Conservation (phyloP, 164 flowering plant genomes). For the Macadamia tetraphylla region DNA sequence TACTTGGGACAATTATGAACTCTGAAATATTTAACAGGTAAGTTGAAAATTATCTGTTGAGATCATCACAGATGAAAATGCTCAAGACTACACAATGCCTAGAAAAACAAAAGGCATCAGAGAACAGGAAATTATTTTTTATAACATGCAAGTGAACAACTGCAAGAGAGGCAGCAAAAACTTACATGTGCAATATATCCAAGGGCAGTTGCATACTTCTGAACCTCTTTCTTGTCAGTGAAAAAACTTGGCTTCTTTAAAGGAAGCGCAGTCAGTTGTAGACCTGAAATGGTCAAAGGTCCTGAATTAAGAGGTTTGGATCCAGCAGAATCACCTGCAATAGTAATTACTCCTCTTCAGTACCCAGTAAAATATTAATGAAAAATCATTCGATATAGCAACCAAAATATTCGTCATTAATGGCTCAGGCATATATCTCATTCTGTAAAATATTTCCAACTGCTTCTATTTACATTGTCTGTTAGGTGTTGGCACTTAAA, state of each 20-base stretch:
- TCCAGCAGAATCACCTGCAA: conserved; percentile 46
- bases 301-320: conserved; percentile 51
- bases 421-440: too few species aligned
- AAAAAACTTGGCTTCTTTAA: conserved; percentile 77
- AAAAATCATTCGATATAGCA: not conserved
- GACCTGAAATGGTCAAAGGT: conserved; percentile 68
- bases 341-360: conserved; percentile 4
- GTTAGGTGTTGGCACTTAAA: not conserved
- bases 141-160: not conserved
- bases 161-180: conserved; percentile 14
- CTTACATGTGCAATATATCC: conserved; percentile 96
- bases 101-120: not conserved
- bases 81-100: not conserved
- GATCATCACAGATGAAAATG: too few species aligned
- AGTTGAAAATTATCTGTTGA: too few species aligned
- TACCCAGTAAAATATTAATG: not conserved
- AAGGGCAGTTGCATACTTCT: conserved; percentile 81
- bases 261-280: conserved; percentile 62
- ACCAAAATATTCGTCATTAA: too few species aligned
- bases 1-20: not conserved
- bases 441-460: not conserved
- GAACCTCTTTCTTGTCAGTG: conserved; percentile 84
- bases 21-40: too few species aligned
- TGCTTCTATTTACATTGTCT: not conserved
- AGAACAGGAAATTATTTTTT: not conserved